Base-by-base conservation (phyloP, 2,329 filamentous ascomycete species). In the Epichloe sp. region DNA sequence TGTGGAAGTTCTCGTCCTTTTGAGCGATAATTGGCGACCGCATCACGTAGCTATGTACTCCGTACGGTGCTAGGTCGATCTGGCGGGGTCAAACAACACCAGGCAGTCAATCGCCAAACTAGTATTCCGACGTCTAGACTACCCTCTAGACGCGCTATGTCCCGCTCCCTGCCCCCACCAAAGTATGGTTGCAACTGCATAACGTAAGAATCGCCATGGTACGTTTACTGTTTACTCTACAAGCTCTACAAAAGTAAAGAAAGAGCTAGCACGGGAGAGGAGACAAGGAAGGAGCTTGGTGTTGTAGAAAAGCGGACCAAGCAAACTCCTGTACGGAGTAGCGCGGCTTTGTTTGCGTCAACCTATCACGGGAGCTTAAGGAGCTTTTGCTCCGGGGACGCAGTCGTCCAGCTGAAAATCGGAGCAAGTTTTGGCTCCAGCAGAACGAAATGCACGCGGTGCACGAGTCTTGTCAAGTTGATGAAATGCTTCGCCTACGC, bases 301-400 rank as follows among this genome's bases (percentile, higher is more conserved):
- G 48, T 51, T 53, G 37, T 53, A 43, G 52, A 53, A 53, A 52
- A 55, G 53, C 53, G 53, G 51, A 52, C 49, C 49, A 35, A 19
- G 47, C 26, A 42, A 19, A 47, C 31, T 34, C 2, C 36, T 14
- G 15, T 14, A 38, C 41, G 47, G 23, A 45, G 54, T 52, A 42
- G 50, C 50, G 35, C 49, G 36, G 49, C 54, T 34, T 40, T 34
- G 38, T 23, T 26, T 5, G 26, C 11, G 15, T 23, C 15, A 26
- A 34, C 53, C 53, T 51, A 52, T 56, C 54, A 56, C 42, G 45
- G 23, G 23, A 4, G 10, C 12, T 12, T 4, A 40, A 5, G 55
- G 55, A 54, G 52, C 52, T 35, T 51, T 51, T 54, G 46, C 48
- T 56, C 55, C 55, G 53, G 46, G 15, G n/a, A 3, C n/a, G 37